Conservation (phyloP, 768 basidiomycete genomes). For the Rubroboletus satanas region DNA sequence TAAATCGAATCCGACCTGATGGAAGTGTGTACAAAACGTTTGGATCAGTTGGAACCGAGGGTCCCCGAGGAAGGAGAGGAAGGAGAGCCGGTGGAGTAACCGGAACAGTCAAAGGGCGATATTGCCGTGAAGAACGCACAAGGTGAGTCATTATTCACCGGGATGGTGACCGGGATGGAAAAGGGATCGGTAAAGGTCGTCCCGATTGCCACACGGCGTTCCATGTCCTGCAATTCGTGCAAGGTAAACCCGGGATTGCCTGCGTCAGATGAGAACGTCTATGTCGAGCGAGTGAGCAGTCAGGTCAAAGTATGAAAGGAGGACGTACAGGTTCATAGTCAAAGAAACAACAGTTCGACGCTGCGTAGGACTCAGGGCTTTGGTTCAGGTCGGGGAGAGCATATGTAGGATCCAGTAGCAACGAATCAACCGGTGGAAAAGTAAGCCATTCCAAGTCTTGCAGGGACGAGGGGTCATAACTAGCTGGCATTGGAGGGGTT, state of each 20-base stretch:
- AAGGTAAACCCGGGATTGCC: slow-evolving; percentile 1
- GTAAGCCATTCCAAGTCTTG: slow-evolving; percentile 13
- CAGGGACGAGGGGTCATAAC: background rate
- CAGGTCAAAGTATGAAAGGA: background rate
- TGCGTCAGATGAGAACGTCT: background rate
- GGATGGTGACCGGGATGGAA: background rate
- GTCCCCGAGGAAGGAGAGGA: slow-evolving; percentile 12
- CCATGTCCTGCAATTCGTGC: slow-evolving; percentile 16
- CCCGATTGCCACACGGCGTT: slow-evolving; percentile 10
- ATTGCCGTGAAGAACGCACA: slow-evolving; percentile 4
- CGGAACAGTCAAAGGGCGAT: slow-evolving; percentile 19
- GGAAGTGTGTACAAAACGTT: background rate
- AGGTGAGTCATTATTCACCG: background rate
- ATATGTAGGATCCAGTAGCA: background rate
- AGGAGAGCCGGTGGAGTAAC: slow-evolving; percentile 11
- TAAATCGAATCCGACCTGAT: background rate
- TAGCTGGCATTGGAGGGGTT: background rate
- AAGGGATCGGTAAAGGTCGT: slow-evolving; percentile 27
- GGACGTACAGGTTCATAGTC: slow-evolving; percentile 16
- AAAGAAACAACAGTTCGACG: slow-evolving; percentile 1
- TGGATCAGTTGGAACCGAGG: background rate
- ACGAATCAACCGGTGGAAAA: slow-evolving; percentile 6
- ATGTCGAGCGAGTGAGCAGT: background rate
- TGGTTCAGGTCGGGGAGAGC: slow-evolving; percentile 4
- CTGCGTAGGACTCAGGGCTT: background rate